Base-by-base conservation (phyloP, 495 filamentous ascomycete genomes). In the Penicillium roqueforti region DNA sequence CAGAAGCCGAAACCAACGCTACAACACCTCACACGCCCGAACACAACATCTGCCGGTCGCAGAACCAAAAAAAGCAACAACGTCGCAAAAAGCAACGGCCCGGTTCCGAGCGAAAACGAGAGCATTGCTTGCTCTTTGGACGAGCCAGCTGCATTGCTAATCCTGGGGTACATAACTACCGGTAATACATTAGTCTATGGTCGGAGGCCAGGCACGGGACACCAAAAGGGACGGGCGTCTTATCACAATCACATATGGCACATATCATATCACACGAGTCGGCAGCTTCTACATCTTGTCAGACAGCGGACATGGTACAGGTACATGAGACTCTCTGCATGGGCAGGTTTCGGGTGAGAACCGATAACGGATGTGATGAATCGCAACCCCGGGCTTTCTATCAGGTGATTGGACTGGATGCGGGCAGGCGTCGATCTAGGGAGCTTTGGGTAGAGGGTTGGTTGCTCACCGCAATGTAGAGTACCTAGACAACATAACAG, bases 91-190 rank as follows among this genome's bases (percentile, higher is more conserved):
- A 29, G 9, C n/a, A 50, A 41, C 48, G 36, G 48, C 18, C 40
- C 37, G 37, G 37, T 31, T 39, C 40, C 19, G 22, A 53, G 28
- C 14, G 20, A 34, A 42, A 42, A 42, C 4, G 1, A 40, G 19
- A 19, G 4, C 20, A 25, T 13, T 25, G 14, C 13, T n/a, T 32
- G 18, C 6, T 47, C 16, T 37, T 48, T 48, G 19, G 45, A 47
- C 16, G 19, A 48, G 29, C 41, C 28, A 47, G 51, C 51, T 39
- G 51, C 51, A 54, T 54, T 54, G 51, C 32, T 34, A 54, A 54
- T 47, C 51, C 51, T 54, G 51, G 51, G 51, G 51, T 54, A 47
- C n/a, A n/a, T n/a, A n/a, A n/a, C n/a, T n/a, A n/a, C n/a, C n/a
- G n/a, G n/a, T n/a, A n/a, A n/a, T n/a, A n/a, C 51, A 54, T 38